These are phyloP conservation scores for Abelmoschus esculentus DNA, from an alignment of 345 rosid species.

Conservation along the genomic window DNA sequence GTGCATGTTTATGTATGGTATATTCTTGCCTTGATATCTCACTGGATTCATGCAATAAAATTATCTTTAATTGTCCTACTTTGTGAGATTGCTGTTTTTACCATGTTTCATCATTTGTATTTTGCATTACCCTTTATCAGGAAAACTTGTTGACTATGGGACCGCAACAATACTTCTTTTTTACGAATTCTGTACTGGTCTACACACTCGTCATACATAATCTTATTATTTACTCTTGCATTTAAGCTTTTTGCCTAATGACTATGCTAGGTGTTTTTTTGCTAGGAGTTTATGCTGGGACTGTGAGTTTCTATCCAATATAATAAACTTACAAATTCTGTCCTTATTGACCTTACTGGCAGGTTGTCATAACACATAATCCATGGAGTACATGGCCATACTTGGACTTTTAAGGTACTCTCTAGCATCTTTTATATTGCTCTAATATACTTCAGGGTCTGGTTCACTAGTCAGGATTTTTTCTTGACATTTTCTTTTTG, in stretches of 20 bases:
- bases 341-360: not conserved
- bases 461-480: not conserved
- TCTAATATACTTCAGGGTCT: not conserved
- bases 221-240: not conserved
- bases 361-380: not conserved
- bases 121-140: not conserved
- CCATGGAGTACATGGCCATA: not conserved
- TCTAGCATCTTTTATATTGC: not conserved
- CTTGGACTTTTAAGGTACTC: conserved; percentile 10
- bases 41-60: not conserved
- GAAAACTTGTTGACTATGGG: not conserved
- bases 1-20: not conserved
- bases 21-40: not conserved
- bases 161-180: not conserved
- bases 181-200: conserved; percentile 7
- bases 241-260: not conserved
- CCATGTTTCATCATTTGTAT: not conserved
- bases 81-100: not conserved
- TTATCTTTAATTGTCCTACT: not conserved
- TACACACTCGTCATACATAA: not conserved
- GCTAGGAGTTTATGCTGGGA: not conserved
- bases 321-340: not conserved
- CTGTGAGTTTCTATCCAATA: not conserved
- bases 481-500: not conserved
- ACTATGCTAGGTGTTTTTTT: not conserved